Base-by-base conservation (phyloP, 1,284 basidiomycete genomes). In the Vanrija sp. region DNA sequence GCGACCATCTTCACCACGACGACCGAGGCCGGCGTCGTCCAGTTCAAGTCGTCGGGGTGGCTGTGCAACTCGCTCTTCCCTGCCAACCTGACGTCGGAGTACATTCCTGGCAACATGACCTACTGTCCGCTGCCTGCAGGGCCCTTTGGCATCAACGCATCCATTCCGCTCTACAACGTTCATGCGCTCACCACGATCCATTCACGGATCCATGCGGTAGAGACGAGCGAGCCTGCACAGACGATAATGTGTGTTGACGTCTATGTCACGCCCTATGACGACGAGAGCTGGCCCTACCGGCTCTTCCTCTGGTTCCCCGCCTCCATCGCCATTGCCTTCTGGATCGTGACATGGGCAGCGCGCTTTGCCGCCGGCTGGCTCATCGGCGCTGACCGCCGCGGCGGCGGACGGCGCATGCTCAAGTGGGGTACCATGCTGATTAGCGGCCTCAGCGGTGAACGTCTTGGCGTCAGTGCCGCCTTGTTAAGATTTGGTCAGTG, bases 371-470 rank as follows among this genome's bases (percentile, higher is more conserved):
- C 91, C 10, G 90, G 92, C 0, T 90, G 87, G 88, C 69, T 74
- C 10, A 70, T 72, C 16, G 76, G 68, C 78, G 57, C 61, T 0
- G 58, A 65, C 23, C 63, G 61, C 14, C 42, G 52, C 16, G 53
- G 57, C 45, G 55, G 59, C 23, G 53, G 52, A 6, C 55, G 62
- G 23, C 58, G 65, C 23, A 68, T 74, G 68, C 58, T 74, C 49
- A 77, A 76, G 70, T 89, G 87, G 74, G 90, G 91, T 4, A 91
- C 90, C 64, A 87, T 95, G 65, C 77, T 94, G 43, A 88, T 90
- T n/a, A 92, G 91, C 74, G 90, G 91, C 1, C 84, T 96, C 60
- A 92, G 91, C 57, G 94, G 94, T 5, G 91, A 94, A 74, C 83
- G 89, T 43, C 80, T 98, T 34, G 85, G 90, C 2, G 83, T 85